A percentile compares a stretch with the other conserved stretches of the same genome.
phyloP scores from a whole-genome alignment of 371 early-diverging fungal genomes.

The Mucor velutinosus region DNA sequence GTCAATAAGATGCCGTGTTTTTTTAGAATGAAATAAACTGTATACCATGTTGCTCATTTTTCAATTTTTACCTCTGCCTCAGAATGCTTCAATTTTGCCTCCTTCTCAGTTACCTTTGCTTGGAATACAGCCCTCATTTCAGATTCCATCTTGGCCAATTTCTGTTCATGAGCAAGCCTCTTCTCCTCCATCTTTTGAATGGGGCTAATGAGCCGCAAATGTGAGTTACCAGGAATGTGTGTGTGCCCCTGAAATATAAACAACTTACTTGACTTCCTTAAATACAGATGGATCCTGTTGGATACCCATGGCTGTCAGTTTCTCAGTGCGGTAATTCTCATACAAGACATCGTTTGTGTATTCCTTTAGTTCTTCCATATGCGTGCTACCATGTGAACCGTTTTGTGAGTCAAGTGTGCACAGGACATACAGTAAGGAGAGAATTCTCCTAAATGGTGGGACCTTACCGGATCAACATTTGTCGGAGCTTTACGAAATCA shows the following conservation, averaged over 20 bases:
- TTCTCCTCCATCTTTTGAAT: slow-evolving; percentile 93
- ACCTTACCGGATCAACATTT: slow-evolving; percentile 79
- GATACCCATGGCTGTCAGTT: slow-evolving; percentile 79
- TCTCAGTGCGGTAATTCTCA: slow-evolving; percentile 95
- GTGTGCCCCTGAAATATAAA: background rate
- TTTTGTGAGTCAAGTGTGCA: background rate
- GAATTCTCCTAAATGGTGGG: background rate
- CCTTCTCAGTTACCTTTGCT: slow-evolving; percentile 97
- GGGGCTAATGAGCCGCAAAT: slow-evolving; percentile 51
- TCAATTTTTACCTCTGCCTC: slow-evolving; percentile 86
- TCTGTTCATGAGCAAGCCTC: slow-evolving; percentile 87
- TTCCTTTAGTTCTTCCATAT: slow-evolving; percentile 93
- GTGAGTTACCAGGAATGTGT: background rate
- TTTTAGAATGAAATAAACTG: background rate
- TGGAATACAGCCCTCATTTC: slow-evolving; percentile 98
- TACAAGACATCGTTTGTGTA: slow-evolving; percentile 93
- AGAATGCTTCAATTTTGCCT: slow-evolving; percentile 91
- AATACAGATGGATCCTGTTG: slow-evolving; percentile 79
- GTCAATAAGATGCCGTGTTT: background rate
- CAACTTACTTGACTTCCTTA: slow-evolving; percentile 73
- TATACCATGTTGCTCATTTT: background rate
- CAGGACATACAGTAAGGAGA: background rate
- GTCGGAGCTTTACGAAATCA: slow-evolving; percentile 94
- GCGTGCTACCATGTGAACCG: slow-evolving; percentile 52
- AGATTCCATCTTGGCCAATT: slow-evolving; percentile 95